These are phyloP conservation scores for Fusarium subglutinans DNA, from an alignment of 2,329 filamentous ascomycete species.

Conservation along the genomic window DNA sequence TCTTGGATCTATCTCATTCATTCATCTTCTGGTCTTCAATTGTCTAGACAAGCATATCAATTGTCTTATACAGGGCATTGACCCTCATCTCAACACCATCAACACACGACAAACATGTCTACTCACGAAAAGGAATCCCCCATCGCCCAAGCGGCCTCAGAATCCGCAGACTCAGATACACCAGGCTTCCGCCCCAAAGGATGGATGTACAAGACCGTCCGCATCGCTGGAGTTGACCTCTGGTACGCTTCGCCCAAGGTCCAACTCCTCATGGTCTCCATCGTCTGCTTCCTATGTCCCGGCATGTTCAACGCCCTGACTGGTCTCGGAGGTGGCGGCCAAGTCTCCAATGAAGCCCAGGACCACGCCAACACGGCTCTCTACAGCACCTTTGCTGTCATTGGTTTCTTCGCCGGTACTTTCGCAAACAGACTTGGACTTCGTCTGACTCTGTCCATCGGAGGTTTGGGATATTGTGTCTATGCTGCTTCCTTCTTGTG, in stretches of 20 bases:
- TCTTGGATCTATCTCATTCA: not conserved
- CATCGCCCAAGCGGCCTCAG: conserved; percentile 28
- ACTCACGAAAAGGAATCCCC: conserved; percentile 40
- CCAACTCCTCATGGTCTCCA: conserved; percentile 74
- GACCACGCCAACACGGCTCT: conserved; percentile 76
- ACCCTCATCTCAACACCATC: not conserved
- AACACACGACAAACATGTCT: conserved; percentile 35
- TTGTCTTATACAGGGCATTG: conserved; percentile 8
- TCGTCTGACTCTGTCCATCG: conserved; percentile 72
- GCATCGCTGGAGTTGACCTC: conserved; percentile 62
- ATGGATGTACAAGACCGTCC: conserved; percentile 75
- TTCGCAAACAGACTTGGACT: conserved; percentile 81
- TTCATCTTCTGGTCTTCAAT: not conserved
- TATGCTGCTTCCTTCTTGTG: conserved; percentile 76
- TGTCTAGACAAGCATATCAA: not conserved
- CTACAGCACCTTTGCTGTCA: conserved; percentile 75
- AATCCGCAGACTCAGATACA: conserved; percentile 17
- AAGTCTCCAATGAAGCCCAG: conserved; percentile 59
- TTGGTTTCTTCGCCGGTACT: conserved; percentile 78
- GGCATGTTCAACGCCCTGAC: conserved; percentile 77
- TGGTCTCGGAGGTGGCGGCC: conserved; percentile 70
- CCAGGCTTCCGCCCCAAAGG: conserved; percentile 53
- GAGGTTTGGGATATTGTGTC: conserved; percentile 80
- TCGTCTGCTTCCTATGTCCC: conserved; percentile 69
- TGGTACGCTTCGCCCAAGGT: conserved; percentile 80